These are phyloP conservation scores for Aspergillus phoenicis DNA, from an alignment of 2,329 filamentous ascomycete genomes.

Conservation along the genomic window DNA sequence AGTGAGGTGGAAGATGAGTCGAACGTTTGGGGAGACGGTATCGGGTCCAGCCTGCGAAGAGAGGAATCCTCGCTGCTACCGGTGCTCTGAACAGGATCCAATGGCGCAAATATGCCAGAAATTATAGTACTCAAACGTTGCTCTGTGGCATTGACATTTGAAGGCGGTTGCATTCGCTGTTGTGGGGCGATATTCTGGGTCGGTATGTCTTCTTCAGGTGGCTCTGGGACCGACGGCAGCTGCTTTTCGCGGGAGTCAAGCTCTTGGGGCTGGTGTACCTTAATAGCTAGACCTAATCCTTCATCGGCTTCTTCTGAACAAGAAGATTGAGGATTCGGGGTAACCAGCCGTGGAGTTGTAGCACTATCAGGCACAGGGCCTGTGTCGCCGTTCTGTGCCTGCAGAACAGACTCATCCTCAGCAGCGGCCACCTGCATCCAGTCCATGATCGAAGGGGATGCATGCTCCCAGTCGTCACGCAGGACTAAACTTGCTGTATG, in stretches of 20 bases:
- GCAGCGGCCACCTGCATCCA: slow-evolving; percentile 50
- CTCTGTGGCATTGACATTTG: slow-evolving; percentile 9
- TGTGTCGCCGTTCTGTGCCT: slow-evolving; percentile 32
- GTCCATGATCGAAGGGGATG: slow-evolving; percentile 53
- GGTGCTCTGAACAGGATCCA: slow-evolving; percentile 29
- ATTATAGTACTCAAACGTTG: slow-evolving; percentile 20
- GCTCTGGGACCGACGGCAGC: slow-evolving; percentile 35
- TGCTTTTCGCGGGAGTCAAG: slow-evolving; percentile 23
- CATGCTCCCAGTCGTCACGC: slow-evolving; percentile 52
- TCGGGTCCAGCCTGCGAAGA: slow-evolving; percentile 32
- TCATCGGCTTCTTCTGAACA: slow-evolving; percentile 33
- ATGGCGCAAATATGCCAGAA: slow-evolving; percentile 19
- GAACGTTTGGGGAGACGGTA: slow-evolving; percentile 34
- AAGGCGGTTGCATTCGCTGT: neutral
- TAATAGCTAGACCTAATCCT: slow-evolving; percentile 50
- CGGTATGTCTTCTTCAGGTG: slow-evolving; percentile 12
- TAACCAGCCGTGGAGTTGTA: slow-evolving; percentile 30
- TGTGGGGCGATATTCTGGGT: slow-evolving; percentile 13
- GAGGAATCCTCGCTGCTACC: slow-evolving; percentile 44
- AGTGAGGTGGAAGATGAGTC: slow-evolving; percentile 44
- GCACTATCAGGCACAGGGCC: slow-evolving; percentile 21
- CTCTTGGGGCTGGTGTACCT: slow-evolving; percentile 38
- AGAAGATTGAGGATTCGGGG: slow-evolving; percentile 17
- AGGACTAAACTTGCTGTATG: slow-evolving; percentile 48
- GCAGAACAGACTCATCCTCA: slow-evolving; percentile 42